Evolutionary conservation across 108 stramenopile genomes (phyloP), one percentile per base, ranked within the genome.

Genomic region (Pseudonitzschia delicatissima): DNA sequence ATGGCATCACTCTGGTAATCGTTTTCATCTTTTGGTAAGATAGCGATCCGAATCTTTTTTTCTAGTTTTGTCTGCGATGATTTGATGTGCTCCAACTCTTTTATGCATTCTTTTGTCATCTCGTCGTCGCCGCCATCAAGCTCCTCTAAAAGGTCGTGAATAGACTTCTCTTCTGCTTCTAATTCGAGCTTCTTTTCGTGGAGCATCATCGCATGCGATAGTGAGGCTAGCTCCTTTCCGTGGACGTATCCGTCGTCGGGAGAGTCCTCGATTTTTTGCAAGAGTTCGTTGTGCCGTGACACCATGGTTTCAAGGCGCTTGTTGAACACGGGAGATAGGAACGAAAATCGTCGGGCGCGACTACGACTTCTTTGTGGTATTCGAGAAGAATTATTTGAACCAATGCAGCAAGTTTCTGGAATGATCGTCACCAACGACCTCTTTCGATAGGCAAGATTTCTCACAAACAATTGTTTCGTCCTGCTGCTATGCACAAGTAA

Each of bases 1-100:
- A 98, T 92, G n/a, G 88, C 90, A 75, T 93, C 85, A 27, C 82
- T 80, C 15, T 63, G 52, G 59, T 20, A 65, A 68, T 94, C 90
- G 64, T 89, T 81, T 45, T 87, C 86, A 73, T 94, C 83, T 12
- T 76, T 71, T 32, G 92, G 92, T 5, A 93, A 64, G 8, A 90
- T 53, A 0, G 87, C 84, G 44, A 74, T 61, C 8, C 79, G 59
- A 21, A 93, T 81, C 39, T 64, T 71, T 34, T 69, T 45, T 57
- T 82, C 75, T 39, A 93, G 45, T 34, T 45, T 31, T 7, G 51
- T 39, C 34, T 70, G 66, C 53, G 73, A 66, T 21, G 28, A 44
- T 32, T 75, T 32, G 28, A 88, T 77, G 48, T 62, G 62, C 45
- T 85, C 66, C 63, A 84, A 45, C 40, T 88, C 77, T n/a, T 72